Percentiles rank a stretch among this genome's conserved stretches.
phyloP scores from a whole-genome alignment of 2,329 filamentous ascomycete genomes.

The Colletotrichum neosansevieriae region DNA sequence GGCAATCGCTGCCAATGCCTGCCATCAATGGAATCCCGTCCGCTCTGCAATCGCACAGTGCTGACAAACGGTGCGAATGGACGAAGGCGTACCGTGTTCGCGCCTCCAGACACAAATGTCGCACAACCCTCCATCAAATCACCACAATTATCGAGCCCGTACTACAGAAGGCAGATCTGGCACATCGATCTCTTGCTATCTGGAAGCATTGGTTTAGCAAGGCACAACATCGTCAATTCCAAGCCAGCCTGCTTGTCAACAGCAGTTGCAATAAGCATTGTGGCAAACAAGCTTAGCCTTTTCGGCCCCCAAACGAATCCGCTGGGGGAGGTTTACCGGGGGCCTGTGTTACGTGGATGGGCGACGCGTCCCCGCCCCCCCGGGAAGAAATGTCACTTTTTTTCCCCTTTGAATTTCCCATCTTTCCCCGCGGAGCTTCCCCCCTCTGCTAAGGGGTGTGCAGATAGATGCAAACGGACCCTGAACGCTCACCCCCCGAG shows the following conservation, averaged over 20 bases:
- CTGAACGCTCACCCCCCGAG: neutral
- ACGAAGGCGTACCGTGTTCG: neutral
- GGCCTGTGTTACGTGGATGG: constrained; percentile 30
- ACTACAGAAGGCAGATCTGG: neutral
- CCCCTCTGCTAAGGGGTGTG: neutral
- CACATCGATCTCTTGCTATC: neutral
- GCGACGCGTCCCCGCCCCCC: constrained; percentile 27
- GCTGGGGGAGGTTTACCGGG: constrained; percentile 4
- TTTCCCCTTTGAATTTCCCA: constrained; percentile 6
- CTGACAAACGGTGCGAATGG: neutral
- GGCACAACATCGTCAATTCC: too few relatives aligned
- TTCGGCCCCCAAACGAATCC: constrained; percentile 26
- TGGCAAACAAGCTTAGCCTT: constrained; percentile 32
- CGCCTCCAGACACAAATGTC: neutral
- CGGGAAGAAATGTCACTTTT: neutral
- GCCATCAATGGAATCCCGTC: too few relatives aligned
- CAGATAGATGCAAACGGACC: neutral
- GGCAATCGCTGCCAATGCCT: neutral
- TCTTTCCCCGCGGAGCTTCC: neutral
- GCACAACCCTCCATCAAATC: neutral
- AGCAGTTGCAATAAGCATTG: constrained; percentile 37
- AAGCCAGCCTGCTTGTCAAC: constrained; percentile 32
- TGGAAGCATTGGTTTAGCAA: neutral
- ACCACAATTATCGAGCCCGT: neutral
- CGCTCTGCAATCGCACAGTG: neutral